Conservation (phyloP, 108 stramenopile species). For the Cylindrotheca closterium region DNA sequence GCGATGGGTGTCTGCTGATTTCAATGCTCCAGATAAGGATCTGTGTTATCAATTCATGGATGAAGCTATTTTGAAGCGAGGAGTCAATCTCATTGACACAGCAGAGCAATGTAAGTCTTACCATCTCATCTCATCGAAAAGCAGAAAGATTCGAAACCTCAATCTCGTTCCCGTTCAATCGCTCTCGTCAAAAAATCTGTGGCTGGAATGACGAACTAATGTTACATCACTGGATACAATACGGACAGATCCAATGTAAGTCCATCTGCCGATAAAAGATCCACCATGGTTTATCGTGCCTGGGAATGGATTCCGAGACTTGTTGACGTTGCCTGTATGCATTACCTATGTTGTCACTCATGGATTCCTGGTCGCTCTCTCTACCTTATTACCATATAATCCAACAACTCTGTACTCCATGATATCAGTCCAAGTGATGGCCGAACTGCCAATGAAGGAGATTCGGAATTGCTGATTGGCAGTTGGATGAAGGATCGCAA, state of each 20-base stretch:
- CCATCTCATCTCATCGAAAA: no score
- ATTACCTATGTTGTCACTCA: no score
- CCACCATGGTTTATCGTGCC: no score
- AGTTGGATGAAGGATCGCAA: slow-evolving; percentile 77
- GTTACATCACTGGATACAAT: no score
- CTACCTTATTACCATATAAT: neutral
- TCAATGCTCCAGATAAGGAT: slow-evolving; percentile 74
- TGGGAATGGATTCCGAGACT: no score
- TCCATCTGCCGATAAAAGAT: neutral
- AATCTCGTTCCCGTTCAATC: no score
- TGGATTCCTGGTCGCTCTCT: no score
- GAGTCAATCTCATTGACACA: slow-evolving; percentile 85
- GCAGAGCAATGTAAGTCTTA: slow-evolving; percentile 90
- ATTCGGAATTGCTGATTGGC: slow-evolving; percentile 79
- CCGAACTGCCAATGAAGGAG: slow-evolving; percentile 58
- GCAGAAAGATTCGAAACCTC: no score
- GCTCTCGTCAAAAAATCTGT: no score
- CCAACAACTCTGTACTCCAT: no score
- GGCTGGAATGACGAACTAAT: no score
- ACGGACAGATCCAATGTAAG: slow-evolving; percentile 2
- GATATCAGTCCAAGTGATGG: slow-evolving; percentile 79
- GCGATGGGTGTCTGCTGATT: slow-evolving; percentile 78
- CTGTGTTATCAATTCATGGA: slow-evolving; percentile 80
- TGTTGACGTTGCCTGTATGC: no score
- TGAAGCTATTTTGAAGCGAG: slow-evolving; percentile 65